A percentile compares a stretch with the other conserved stretches of the same genome.
phyloP scores from a whole-genome alignment of 2,329 filamentous ascomycete genomes.

The Pestalotiopsis sp. region DNA sequence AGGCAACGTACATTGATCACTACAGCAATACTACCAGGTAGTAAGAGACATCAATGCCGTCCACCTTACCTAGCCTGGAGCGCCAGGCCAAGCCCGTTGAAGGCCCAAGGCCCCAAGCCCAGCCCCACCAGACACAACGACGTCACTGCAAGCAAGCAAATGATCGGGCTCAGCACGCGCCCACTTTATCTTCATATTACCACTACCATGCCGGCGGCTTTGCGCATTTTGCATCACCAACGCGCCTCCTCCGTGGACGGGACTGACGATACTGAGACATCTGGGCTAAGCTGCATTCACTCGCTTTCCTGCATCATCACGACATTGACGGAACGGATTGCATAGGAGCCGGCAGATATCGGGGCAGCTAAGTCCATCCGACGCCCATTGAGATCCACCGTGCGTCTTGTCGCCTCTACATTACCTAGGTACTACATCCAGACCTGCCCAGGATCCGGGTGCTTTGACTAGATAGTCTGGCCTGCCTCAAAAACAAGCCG shows the following conservation, averaged over 20 bases:
- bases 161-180: background rate
- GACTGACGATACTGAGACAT: background rate
- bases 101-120: background rate
- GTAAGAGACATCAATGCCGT: background rate
- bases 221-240: conserved; percentile 1
- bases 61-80: background rate
- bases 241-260: background rate
- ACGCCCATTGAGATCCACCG: background rate
- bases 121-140: conserved; percentile 12
- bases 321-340: background rate
- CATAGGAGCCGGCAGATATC: background rate
- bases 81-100: background rate
- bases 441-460: background rate
- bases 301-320: background rate
- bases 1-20: no score
- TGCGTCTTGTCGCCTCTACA: background rate
- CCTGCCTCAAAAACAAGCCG: background rate
- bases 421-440: no score
- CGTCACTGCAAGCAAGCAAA: conserved; percentile 3
- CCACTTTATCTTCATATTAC: background rate
- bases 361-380: background rate
- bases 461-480: background rate
- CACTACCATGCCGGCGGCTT: background rate
- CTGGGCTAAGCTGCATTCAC: background rate
- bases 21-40: no score